Conservation (phyloP, 2,329 filamentous ascomycete genomes). For the Trichoderma sp. region DNA sequence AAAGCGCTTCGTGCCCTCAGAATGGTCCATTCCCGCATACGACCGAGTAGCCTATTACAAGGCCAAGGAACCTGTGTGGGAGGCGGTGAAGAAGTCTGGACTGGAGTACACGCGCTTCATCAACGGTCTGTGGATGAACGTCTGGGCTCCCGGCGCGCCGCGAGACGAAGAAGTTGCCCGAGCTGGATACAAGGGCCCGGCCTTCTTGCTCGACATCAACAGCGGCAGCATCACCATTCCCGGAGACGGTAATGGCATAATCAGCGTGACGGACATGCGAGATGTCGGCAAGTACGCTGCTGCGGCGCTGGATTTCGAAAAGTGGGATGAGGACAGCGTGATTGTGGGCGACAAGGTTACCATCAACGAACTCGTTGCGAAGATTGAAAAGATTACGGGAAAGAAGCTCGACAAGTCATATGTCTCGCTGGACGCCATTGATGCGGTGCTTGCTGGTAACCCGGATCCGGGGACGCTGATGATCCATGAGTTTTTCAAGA, state of each 20-base stretch:
- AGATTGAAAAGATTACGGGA: neutral
- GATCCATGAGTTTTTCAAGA: neutral
- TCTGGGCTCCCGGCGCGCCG: slow-evolving; percentile 1
- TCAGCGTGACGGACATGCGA: neutral
- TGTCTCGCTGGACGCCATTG: neutral
- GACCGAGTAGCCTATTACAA: neutral
- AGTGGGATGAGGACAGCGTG: slow-evolving; percentile 2
- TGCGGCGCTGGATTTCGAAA: slow-evolving; percentile 11
- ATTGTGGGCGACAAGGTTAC: slow-evolving; percentile 6
- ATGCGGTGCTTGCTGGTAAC: neutral
- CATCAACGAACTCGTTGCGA: neutral
- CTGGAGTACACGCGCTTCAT: slow-evolving; percentile 19
- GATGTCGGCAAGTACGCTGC: slow-evolving; percentile 15
- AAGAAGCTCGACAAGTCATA: neutral
- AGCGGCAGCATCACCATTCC: neutral
- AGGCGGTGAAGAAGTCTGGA: slow-evolving; percentile 5
- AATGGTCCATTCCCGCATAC: slow-evolving; percentile 14
- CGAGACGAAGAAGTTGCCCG: neutral
- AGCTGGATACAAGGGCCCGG: neutral
- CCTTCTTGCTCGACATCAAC: neutral
- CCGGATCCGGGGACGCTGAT: neutral
- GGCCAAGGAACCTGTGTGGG: slow-evolving; percentile 7
- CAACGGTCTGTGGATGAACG: slow-evolving; percentile 15
- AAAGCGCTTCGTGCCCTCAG: neutral
- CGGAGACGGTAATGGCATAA: neutral